phyloP scores from a whole-genome alignment of 2,329 filamentous ascomycete species.

The Ophiostoma triangulosporum region DNA sequence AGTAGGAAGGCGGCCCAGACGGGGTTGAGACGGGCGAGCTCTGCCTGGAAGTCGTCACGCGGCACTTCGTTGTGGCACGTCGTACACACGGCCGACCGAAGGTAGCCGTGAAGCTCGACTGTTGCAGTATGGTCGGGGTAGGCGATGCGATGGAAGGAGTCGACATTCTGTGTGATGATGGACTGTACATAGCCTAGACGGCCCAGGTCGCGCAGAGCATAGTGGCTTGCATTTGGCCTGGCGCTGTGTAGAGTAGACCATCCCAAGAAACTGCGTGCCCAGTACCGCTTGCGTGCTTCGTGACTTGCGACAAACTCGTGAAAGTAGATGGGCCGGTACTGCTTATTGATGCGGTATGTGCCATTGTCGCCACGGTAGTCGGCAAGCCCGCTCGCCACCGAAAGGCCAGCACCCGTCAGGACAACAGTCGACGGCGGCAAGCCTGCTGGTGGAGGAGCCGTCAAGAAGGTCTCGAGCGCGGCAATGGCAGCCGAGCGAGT shows the following conservation, averaged over 20 bases:
- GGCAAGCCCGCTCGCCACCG: constrained; percentile 80
- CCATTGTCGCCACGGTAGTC: constrained; percentile 86
- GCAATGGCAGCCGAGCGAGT: constrained; percentile 60
- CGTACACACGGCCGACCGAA: constrained; percentile 68
- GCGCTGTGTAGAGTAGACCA: constrained; percentile 74
- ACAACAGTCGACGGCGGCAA: constrained; percentile 35
- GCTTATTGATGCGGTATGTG: constrained; percentile 84
- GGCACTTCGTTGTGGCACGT: constrained; percentile 62
- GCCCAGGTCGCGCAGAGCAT: constrained; percentile 60
- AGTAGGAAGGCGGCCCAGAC: constrained; percentile 67
- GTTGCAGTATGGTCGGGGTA: constrained; percentile 58
- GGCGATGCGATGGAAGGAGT: constrained; percentile 74
- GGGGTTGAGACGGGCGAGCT: constrained; percentile 69
- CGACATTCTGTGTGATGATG: constrained; percentile 92
- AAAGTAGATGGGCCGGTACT: constrained; percentile 83
- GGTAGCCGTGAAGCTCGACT: constrained; percentile 81
- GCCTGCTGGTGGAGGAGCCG: constrained; percentile 38
- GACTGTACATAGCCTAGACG: constrained; percentile 56
- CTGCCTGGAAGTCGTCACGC: constrained; percentile 60
- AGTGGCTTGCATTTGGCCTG: constrained; percentile 67
- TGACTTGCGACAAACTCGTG: constrained; percentile 76
- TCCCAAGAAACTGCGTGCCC: constrained; percentile 87
- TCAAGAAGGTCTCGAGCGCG: constrained; percentile 66
- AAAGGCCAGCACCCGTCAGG: constrained; percentile 76
- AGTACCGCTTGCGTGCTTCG: constrained; percentile 81